Evolutionary conservation across 371 early-diverging fungal species (phyloP).

Genomic region (Parasitella parasitica): DNA sequence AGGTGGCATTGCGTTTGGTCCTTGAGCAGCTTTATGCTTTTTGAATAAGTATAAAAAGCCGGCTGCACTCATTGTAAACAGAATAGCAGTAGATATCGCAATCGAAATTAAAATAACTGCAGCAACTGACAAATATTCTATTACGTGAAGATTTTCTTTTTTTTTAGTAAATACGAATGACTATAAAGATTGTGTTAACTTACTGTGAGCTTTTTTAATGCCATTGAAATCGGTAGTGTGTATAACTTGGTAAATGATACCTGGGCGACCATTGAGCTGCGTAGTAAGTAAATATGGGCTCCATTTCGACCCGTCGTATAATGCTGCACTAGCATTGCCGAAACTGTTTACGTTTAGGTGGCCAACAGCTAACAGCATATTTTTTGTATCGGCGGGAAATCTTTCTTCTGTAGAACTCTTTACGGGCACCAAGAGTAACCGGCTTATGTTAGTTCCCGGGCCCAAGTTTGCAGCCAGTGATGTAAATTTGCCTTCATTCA

Average conservation of each 20-base stretch:
- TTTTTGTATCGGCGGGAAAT: conserved; percentile 28
- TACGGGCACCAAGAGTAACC: conserved; percentile 40
- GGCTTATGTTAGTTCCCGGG: conserved; percentile 7
- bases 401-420: conserved; percentile 10
- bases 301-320: conserved; percentile 65
- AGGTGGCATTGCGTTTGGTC: conserved; percentile 34
- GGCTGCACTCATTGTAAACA: conserved; percentile 57
- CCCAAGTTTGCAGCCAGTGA: background rate
- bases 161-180: background rate
- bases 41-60: conserved; percentile 38
- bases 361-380: conserved; percentile 52
- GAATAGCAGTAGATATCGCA: conserved; percentile 69
- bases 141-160: background rate
- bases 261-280: conserved; percentile 26
- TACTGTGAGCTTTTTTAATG: conserved; percentile 23
- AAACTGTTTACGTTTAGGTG: conserved; percentile 40
- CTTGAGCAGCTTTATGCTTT: conserved; percentile 15
- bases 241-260: conserved; percentile 26
- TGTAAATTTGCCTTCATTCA: background rate
- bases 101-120: conserved; percentile 75
- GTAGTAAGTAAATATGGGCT: conserved; percentile 60
- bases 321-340: conserved; percentile 58
- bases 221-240: conserved; percentile 29
- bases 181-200: background rate
- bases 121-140: conserved; percentile 48